phyloP scores from a whole-genome alignment of 768 basidiomycete genomes.

The Hericium rajendrae region DNA sequence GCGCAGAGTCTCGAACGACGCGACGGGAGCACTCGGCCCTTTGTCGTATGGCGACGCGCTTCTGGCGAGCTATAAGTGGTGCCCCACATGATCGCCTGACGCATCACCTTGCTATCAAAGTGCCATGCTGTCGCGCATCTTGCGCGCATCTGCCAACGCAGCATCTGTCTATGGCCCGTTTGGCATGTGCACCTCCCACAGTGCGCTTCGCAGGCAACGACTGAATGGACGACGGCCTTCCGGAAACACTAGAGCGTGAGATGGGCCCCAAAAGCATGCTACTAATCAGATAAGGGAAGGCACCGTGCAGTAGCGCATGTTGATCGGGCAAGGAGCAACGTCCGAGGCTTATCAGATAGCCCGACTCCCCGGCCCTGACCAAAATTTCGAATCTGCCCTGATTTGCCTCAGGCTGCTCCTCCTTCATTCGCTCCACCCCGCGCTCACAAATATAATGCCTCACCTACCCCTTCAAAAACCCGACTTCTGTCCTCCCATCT shows the following conservation, averaged over 20 bases:
- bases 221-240: background rate
- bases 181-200: background rate
- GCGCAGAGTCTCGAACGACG: background rate
- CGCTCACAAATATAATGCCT: background rate
- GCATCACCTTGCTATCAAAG: too few species aligned
- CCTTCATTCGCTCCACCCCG: background rate
- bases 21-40: background rate
- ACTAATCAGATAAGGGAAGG: slow-evolving; percentile 1
- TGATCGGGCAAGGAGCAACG: background rate
- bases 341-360: slow-evolving; percentile 1
- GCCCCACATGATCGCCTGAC: too few species aligned
- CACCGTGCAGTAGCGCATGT: background rate
- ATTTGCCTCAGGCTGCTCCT: background rate
- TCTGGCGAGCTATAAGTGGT: too few species aligned
- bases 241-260: background rate
- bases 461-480: background rate
- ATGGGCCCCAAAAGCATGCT: background rate
- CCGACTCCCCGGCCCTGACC: background rate
- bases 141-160: too few species aligned
- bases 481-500: slow-evolving; percentile 5
- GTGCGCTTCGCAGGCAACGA: background rate
- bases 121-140: too few species aligned
- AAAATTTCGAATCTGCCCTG: background rate
- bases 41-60: too few species aligned
- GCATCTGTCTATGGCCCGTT: background rate